These are phyloP conservation scores for Sodiomyces alkalinus DNA, from an alignment of 2,329 filamentous ascomycete genomes.

Conservation along the genomic window DNA sequence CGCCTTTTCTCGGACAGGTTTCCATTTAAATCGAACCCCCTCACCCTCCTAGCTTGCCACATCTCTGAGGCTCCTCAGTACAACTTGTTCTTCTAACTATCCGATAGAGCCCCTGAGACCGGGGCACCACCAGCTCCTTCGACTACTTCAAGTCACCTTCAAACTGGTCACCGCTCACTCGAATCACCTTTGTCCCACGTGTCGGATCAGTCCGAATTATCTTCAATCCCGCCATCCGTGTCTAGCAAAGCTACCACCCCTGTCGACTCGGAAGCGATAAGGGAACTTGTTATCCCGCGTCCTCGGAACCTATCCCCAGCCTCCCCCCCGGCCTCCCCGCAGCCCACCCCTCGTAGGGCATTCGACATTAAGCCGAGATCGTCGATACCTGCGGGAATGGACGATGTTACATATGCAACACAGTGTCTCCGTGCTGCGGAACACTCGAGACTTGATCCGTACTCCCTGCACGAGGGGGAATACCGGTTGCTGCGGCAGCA, in stretches of 20 bases:
- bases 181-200: conserved; percentile 36
- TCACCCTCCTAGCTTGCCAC: no score
- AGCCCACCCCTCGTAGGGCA: conserved; percentile 19
- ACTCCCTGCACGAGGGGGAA: conserved; percentile 72
- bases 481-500: conserved; percentile 67
- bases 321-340: no score
- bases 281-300: conserved; percentile 8
- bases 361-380: conserved; percentile 59
- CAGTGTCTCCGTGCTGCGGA: conserved; percentile 86
- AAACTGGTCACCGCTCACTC: conserved; percentile 23
- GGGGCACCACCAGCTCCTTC: no score
- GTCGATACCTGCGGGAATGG: conserved; percentile 65
- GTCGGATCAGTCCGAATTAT: conserved; percentile 40
- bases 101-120: no score
- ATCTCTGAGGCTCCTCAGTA: no score
- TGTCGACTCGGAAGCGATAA: conserved; percentile 23
- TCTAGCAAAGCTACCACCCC: conserved; percentile 53
- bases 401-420: conserved; percentile 65
- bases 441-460: conserved; percentile 78
- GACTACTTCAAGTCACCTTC: conserved; percentile 3
- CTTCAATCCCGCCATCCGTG: conserved; percentile 34
- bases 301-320: conserved; percentile 11
- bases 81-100: no score
- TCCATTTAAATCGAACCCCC: no score
- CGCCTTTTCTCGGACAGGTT: no score